Base-by-base conservation (phyloP, 2,329 filamentous ascomycete genomes). In the Pseudocercospora cruenta region DNA sequence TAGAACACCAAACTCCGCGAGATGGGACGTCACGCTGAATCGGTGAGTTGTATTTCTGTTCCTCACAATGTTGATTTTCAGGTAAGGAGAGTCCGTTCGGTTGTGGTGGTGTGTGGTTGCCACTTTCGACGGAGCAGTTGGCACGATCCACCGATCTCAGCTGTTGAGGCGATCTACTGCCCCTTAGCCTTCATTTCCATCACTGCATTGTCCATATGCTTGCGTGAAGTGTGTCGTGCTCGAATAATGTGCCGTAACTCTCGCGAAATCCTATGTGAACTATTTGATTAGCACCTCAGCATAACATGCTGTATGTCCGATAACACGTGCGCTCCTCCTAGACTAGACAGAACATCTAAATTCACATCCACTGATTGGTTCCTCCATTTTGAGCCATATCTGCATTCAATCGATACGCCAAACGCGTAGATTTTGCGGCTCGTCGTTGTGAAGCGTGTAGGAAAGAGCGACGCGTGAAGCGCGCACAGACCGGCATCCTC, bases 1-100 rank as follows among this genome's bases (percentile, higher is more conserved):
- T 51, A 64, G 63, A 68, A 53, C 51, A 59, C 43, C 55, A 61
- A 47, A 21, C 8, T 24, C 58, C 16, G 53, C 58, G 8, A 24
- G 36, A 45, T 60, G 36, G 45, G 43, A 36, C 8, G n/a, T 24
- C 36, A 16, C 16, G 22, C 22, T 22, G n/a, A 9, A 43, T 19
- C 43, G 61, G 61, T 63, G 61, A 63, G 61, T 63, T 26, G 12
- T 58, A 14, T 43, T 39, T 47, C 31, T 21, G 24, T 28, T 47
- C 39, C 6, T 22, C n/a, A 8, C 55, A n/a, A 10, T 21, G 28
- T 28, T 21, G 14, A 31, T 45, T 16, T 26, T 39, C 33, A 66
- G 55, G 64, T 66, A 55, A 58, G 51, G 22, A 1, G 16, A 16
- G 19, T 24, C 19, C 26, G 21, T 54, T 7, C 39, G 16, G n/a